A percentile compares a stretch with the other conserved stretches of the same genome.
Evolutionary conservation across 148 eudicot species (phyloP).

Genomic region (Polygonum maritimum): DNA sequence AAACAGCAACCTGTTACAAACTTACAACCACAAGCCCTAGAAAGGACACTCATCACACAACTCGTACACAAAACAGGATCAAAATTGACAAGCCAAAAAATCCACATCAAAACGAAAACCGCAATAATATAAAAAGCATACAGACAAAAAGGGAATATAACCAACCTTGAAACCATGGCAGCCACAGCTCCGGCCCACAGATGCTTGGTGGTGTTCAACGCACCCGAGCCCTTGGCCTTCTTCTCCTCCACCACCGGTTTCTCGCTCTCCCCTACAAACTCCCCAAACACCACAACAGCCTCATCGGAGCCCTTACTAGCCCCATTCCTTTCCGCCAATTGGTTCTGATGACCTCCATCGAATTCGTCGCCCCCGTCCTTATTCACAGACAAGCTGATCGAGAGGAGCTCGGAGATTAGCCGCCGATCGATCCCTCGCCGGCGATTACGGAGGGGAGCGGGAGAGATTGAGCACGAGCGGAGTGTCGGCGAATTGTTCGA

Average conservation of each 20-base stretch:
- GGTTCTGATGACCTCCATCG: slow-evolving; percentile 22
- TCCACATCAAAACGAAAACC: not conserved
- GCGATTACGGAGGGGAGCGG: slow-evolving; percentile 10
- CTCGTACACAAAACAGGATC: not conserved
- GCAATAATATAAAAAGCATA: not conserved
- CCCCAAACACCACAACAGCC: slow-evolving; percentile 22
- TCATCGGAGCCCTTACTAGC: slow-evolving; percentile 21
- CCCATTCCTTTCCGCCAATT: slow-evolving; percentile 32
- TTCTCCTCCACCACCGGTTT: slow-evolving; percentile 5
- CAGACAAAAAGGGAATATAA: not conserved
- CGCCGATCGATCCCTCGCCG: slow-evolving; percentile 16
- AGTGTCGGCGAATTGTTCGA: slow-evolving; percentile 23
- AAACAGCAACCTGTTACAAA: not conserved
- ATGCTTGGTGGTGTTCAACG: slow-evolving; percentile 81
- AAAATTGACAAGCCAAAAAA: slow-evolving; percentile 7
- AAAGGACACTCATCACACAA: not conserved
- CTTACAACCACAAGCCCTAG: not conserved
- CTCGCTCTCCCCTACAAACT: slow-evolving; percentile 13
- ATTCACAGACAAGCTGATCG: slow-evolving; percentile 51
- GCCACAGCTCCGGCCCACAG: slow-evolving; percentile 97
- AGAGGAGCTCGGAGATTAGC: slow-evolving; percentile 30
- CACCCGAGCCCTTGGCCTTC: slow-evolving; percentile 27
- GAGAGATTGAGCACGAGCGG: slow-evolving; percentile 12
- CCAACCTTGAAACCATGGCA: slow-evolving; percentile 87
- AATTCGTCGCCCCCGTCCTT: slow-evolving; percentile 25